Conservation (phyloP, 148 eudicot genomes). For the Arbutus unedo region DNA sequence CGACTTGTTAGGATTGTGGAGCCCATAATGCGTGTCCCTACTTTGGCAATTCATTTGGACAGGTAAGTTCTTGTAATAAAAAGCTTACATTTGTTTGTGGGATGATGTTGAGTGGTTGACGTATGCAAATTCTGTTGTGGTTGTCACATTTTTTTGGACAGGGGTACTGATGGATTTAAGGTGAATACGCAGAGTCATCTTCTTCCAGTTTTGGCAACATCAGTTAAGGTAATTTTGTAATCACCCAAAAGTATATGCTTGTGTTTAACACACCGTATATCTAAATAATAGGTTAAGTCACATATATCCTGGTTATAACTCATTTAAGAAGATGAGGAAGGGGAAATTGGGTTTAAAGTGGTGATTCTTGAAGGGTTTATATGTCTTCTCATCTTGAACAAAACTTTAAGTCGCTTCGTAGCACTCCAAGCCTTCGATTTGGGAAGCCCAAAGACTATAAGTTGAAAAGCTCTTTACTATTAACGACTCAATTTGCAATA, state of each 20-base stretch:
- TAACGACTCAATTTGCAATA: background rate
- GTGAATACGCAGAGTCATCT: constrained; percentile 85
- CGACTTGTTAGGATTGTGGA: constrained; percentile 73
- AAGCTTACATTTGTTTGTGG: background rate
- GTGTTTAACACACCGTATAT: background rate
- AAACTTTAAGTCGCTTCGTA: background rate
- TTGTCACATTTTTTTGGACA: constrained; percentile 32
- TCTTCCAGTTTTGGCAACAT: constrained; percentile 86
- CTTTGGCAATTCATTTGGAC: constrained; percentile 94
- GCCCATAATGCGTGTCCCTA: constrained; percentile 96
- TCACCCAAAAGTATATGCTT: background rate
- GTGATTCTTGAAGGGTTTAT: background rate
- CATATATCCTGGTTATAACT: background rate
- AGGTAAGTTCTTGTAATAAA: constrained; percentile 37
- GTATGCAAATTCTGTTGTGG: background rate
- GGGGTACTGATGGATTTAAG: constrained; percentile 84
- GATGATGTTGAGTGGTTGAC: background rate
- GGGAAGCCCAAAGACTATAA: background rate
- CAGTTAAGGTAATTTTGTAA: constrained; percentile 64
- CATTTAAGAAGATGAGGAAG: constrained; percentile 6
- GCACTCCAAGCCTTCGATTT: background rate
- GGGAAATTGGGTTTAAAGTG: background rate
- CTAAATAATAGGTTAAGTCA: background rate
- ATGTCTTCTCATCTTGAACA: background rate
- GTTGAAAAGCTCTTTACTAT: background rate